Evolutionary conservation across 78 protist genomes (phyloP), one percentile per base, ranked within the genome.

Genomic region (Dictyostelium purpureum): DNA sequence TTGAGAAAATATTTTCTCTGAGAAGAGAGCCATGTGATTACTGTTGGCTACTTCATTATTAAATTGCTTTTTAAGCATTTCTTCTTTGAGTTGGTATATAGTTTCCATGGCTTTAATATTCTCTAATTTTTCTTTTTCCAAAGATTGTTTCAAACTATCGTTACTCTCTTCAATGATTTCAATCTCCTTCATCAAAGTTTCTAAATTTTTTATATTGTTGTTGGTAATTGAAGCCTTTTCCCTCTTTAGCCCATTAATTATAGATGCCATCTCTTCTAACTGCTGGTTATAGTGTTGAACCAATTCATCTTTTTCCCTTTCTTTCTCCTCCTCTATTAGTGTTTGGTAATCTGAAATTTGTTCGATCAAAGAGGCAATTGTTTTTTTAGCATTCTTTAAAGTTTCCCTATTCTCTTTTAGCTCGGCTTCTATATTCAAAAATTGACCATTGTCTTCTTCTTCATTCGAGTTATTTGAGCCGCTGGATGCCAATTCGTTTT

Each of bases 321-420:
- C 83, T 42, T 85, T 85, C 49, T 85, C 92, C 28, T 85, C 92
- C 47, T 85, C 92, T 2, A 85, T 79, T 42, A 85, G 28, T 12
- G 92, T 59, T 59, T 85, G 92, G 18, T 85, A 85, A 45, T 85
- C 92, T 11, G 92, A 85, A 5, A 85, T 85, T 35, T 85, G 92
- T n/a, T 85, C 92, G 61, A 85, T 85, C 9, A 85, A 45, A 2
- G 82, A 85, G 11, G 92, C 80, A 73, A 85, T 85, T 0, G 92
- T 85, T 14, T 54, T 16, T 31, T 85, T 85, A 1, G 92, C 92
- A 16, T 85, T 66, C 18, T 21, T 47, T 19, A 85, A 38, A 43
- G 92, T 71, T 61, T 52, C 65, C 35, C 65, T 82, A 26, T 40
- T 24, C 28, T 73, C 35, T 43, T 24, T 42, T 56, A 73, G n/a